Base-by-base conservation (phyloP, 2,329 filamentous ascomycete genomes). In the Arthroderma uncinatum region DNA sequence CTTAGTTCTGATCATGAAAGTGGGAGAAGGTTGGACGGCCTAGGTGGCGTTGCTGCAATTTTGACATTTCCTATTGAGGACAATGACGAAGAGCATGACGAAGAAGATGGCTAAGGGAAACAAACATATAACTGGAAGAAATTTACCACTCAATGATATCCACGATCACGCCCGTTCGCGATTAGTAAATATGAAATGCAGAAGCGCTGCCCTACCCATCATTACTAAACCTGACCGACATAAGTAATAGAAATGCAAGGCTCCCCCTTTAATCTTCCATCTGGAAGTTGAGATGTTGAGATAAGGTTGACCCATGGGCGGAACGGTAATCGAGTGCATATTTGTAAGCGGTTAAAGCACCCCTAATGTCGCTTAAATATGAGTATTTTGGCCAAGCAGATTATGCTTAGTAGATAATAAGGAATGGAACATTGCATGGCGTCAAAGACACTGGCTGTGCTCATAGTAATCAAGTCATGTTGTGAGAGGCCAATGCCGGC, bases 1-100 rank as follows among this genome's bases (percentile, higher is more conserved):
- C 73, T 97, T 28, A 97, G 92, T 70, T 91, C 87, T 65, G 86
- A 94, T 66, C 92, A 97, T 70, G 92, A 96, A 75, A 96, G 91
- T 69, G 93, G 93, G 0, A 86, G 86, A 74, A 78, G 90, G 59
- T 73, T 98, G 12, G 88, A 91, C 63, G 86, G 84, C 10, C 70
- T 97, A 59, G 91, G 93, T 0, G 87, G 90, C 16, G 86, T 98
- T 60, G 93, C 92, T 14, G 90, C 90, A 1, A 86, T 96, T 28
- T 74, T 96, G 61, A 96, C 92, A 10, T 98, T 91, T 69, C 91
- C 93, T 0, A 79, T 97, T 37, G 74, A 82, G 16, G 90, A 94
- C 63, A 76, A 94, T 47, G 88, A 95, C 61, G 85, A 91, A 34
- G 83, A 86, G 1, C 83, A 74, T 7, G 75, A 77, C 14, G 77